Evolutionary conservation across 2,329 filamentous ascomycete species (phyloP).

Genomic region (Aspergillus transmontanensis): DNA sequence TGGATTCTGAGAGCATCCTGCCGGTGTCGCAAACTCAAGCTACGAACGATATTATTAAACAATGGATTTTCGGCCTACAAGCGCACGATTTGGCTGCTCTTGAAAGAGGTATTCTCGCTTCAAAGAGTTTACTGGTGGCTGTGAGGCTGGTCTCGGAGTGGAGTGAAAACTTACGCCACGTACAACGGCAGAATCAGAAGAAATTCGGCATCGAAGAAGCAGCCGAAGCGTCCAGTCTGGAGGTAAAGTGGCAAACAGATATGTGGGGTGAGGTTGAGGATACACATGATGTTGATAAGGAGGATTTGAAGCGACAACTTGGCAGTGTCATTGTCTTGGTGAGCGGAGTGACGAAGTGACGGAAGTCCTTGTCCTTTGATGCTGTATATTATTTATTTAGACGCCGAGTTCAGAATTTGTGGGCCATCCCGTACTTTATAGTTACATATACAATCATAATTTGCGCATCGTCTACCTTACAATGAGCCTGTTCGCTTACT

Average conservation of each 20-base stretch:
- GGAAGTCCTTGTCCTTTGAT: background rate
- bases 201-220: conserved; percentile 82
- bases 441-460: background rate
- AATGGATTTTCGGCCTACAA: conserved; percentile 73
- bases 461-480: background rate
- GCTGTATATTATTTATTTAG: background rate
- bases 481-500: background rate
- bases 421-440: background rate
- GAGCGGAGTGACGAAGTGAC: conserved; percentile 53
- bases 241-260: conserved; percentile 86
- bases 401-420: background rate
- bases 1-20: conserved; percentile 76
- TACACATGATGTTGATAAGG: conserved; percentile 93
- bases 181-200: conserved; percentile 42
- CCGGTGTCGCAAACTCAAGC: conserved; percentile 72
- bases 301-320: conserved; percentile 83
- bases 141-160: conserved; percentile 81
- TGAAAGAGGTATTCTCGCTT: conserved; percentile 79
- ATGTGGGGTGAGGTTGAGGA: conserved; percentile 98
- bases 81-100: conserved; percentile 83
- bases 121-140: conserved; percentile 82
- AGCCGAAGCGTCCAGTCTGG: conserved; percentile 73
- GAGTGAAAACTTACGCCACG: conserved; percentile 70
- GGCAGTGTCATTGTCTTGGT: conserved; percentile 85
- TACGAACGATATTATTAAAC: conserved; percentile 74